Evolutionary conservation across 257 asterid genomes (phyloP), one percentile per base, ranked within the genome.

Genomic region (Forsythia suspensa): DNA sequence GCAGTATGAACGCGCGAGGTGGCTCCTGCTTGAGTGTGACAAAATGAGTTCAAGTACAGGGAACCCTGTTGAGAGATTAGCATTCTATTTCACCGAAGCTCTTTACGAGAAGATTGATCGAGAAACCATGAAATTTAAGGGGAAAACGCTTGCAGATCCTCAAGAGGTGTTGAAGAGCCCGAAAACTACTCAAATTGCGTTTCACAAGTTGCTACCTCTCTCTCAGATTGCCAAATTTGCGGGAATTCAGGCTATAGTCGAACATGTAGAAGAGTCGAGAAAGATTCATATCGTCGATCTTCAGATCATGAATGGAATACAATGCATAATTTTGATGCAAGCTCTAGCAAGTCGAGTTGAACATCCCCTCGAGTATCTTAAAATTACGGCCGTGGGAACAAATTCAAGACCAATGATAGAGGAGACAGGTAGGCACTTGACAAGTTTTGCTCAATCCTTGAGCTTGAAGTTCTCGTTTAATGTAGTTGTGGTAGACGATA

Each of bases 251-350:
- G 85, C 91, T 12, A 76, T 91, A 7, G 37, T 88, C 18, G 93
- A 92, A 44, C 86, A 81, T 41, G 72, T 89, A 42, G 82, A 75
- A 0, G 84, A 84, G 43, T 86, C 88, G 0, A 82, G 75, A 41
- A 91, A 84, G 81, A 76, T 92, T 12, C 96, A 91, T 46, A 70
- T 92, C 40, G 79, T 91, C 8, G 92, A 88, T 67, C 81, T 91
- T 16, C 89, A 86, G 61, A 87, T 91, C 6, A 83, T 86, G 13
- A 84, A 42, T 29, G 95, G 97, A 0, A 71, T 87, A 72, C 94
- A 91, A 0, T 82, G 81, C 82, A 85, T 81, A 34, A 83, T 90
- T 46, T 71, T 91, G 84, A 91, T 92, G 95, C 97, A 92, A 73
- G 96, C 91, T 46, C 87, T 92, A 4, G 87, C 85, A 4, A 77